These are phyloP conservation scores for Cymbidium sinense DNA, from an alignment of 106 monocot genomes.

Conservation along the genomic window DNA sequence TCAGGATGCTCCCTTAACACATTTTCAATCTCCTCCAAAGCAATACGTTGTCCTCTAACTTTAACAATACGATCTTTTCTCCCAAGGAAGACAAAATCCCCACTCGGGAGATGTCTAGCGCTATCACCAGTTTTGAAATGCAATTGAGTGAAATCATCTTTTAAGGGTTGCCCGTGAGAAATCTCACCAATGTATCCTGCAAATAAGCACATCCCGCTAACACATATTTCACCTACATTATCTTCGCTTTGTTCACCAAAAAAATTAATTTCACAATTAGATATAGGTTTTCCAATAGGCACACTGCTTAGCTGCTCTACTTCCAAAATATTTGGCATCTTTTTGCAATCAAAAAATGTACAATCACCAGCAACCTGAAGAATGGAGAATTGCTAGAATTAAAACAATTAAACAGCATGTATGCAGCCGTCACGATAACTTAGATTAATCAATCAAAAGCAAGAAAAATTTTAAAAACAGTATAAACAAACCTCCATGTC, in stretches of 20 bases:
- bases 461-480: neutral
- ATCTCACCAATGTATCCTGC: conserved; percentile 57
- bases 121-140: conserved; percentile 81
- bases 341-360: conserved; percentile 79
- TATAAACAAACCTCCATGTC: neutral
- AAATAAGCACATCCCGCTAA: conserved; percentile 74
- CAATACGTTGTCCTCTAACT: conserved; percentile 76
- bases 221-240: conserved; percentile 73
- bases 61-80: conserved; percentile 79
- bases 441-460: neutral
- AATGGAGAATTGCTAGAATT: neutral
- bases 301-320: conserved; percentile 43
- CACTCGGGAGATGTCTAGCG: conserved; percentile 60
- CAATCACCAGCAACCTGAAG: conserved; percentile 92
- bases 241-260: conserved; percentile 20
- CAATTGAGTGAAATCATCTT: conserved; percentile 7
- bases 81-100: conserved; percentile 63
- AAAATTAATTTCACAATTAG: conserved; percentile 61
- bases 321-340: conserved; percentile 50
- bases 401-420: too few species aligned
- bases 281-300: conserved; percentile 82
- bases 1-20: conserved; percentile 57
- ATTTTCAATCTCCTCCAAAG: conserved; percentile 78
- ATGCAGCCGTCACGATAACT: neutral
- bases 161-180: conserved; percentile 7